Evolutionary conservation across 192 early-diverging fungal genomes (phyloP), one percentile per base, ranked within the genome.

Genomic region (Coemansia sp.): DNA sequence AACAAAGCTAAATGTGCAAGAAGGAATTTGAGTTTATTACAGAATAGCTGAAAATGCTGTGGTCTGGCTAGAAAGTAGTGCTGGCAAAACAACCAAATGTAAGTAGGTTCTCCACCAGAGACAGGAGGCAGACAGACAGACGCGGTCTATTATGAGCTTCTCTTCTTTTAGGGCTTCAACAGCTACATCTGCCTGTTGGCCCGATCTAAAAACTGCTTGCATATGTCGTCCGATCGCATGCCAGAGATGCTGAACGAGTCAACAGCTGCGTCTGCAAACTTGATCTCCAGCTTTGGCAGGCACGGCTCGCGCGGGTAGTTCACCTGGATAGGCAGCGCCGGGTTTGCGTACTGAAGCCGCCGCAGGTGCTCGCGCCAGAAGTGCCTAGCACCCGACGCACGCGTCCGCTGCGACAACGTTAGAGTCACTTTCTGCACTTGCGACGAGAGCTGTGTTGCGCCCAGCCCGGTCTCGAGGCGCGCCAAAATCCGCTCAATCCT

Each of bases 311-410:
- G 70, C 42, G 70, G 79, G 55, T 58, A 77, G 61, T 73, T 73
- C 28, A 82, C 79, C 10, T 53, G 58, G 35, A 82, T 82, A 15
- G 64, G 67, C 62, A 82, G 68, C 9, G 15, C 39, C 3, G 79
- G 79, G 55, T 82, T 82, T n/a, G 74, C 79, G 29, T 64, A 82
- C 71, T 82, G 79, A 40, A 82, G 49, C 51, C 67, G 74, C 57
- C 74, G 79, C 64, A 82, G 53, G 56, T 82, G 59, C 64, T 76
- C 71, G 42, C 71, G 73, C 79, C 79, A 82, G 63, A 82, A 82
- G 63, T 82, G 79, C 0, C 79, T 63, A 18, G 79, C 79, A 12
- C 79, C 79, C 30, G 71, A 65, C 0, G 79, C 74, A 13, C 74
- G 70, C 34, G 79, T 82, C 20, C 74, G 66, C 64, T 82, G 79